Conservation (phyloP, 1,139 yeast genomes). For the Suhomyces atakaporum region DNA sequence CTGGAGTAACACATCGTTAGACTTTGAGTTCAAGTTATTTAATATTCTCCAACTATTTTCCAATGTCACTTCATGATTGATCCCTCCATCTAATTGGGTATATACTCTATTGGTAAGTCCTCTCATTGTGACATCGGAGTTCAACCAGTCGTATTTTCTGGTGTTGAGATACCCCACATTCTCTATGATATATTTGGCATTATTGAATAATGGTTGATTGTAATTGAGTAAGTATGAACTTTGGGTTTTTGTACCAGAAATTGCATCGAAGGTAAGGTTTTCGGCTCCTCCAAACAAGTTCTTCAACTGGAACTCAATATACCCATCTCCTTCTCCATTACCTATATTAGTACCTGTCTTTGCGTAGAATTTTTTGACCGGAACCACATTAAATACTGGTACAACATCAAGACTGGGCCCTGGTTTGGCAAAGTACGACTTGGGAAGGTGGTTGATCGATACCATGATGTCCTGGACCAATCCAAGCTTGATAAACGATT, state of each 20-base stretch:
- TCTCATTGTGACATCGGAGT: conserved; percentile 57
- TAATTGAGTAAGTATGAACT: conserved; percentile 69
- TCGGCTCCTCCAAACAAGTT: conserved; percentile 93
- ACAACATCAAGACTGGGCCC: conserved; percentile 43
- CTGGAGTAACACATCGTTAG: conserved; percentile 38
- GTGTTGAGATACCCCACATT: conserved; percentile 57
- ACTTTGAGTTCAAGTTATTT: conserved; percentile 41
- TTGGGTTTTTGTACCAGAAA: conserved; percentile 75
- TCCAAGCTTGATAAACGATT: conserved; percentile 43
- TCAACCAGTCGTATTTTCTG: conserved; percentile 68
- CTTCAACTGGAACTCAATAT: conserved; percentile 70
- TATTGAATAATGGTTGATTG: conserved; percentile 60
- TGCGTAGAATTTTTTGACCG: conserved; percentile 68
- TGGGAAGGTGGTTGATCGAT: conserved; percentile 38
- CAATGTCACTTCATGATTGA: conserved; percentile 59
- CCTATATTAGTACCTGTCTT: conserved; percentile 94
- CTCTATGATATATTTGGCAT: conserved; percentile 56
- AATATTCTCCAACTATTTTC: conserved; percentile 70
- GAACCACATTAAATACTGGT: conserved; percentile 59
- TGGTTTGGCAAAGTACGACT: conserved; percentile 21
- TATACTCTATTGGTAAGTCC: conserved; percentile 60
- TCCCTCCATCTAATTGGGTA: conserved; percentile 26
- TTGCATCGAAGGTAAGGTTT: conserved; percentile 70
- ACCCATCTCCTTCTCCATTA: conserved; percentile 94
- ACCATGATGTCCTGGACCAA: conserved; percentile 48